Conservation (phyloP, 1,139 yeast species). For the Candida smagusa region DNA sequence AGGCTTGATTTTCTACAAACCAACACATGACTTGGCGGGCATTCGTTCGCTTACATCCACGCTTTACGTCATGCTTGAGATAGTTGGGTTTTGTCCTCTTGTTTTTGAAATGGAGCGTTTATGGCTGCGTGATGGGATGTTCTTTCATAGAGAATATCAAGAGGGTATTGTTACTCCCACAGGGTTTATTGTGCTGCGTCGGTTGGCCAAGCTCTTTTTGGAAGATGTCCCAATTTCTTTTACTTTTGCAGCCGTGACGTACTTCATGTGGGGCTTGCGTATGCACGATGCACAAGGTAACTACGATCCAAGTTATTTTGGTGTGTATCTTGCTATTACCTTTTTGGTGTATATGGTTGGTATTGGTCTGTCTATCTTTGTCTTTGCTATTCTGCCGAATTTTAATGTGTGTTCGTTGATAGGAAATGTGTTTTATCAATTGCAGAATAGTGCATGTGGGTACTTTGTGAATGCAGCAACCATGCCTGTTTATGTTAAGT, state of each 20-base stretch:
- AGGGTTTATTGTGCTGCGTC: constrained; percentile 20
- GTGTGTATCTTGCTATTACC: constrained; percentile 16
- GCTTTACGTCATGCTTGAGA: constrained; percentile 20
- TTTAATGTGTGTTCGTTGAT: constrained; percentile 17
- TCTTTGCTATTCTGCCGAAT: constrained; percentile 18
- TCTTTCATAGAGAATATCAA: constrained; percentile 20
- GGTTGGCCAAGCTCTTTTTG: constrained; percentile 19
- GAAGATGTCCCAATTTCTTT: constrained; percentile 22
- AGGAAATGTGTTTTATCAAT: constrained; percentile 20
- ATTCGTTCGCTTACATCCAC: constrained; percentile 19
- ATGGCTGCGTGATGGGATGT: constrained; percentile 21
- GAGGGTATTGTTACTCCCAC: constrained; percentile 19
- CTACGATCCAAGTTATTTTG: constrained; percentile 16
- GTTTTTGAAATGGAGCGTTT: constrained; percentile 21
- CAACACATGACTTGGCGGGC: constrained; percentile 17
- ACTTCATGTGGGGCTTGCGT: constrained; percentile 25
- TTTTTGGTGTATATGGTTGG: constrained; percentile 18
- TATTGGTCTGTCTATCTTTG: constrained; percentile 20
- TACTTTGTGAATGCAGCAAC: constrained; percentile 23
- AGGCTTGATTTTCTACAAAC: constrained; percentile 24
- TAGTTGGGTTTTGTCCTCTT: constrained; percentile 24
- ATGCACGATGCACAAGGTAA: constrained; percentile 17
- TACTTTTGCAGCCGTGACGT: constrained; percentile 18
- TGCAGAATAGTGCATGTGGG: constrained; percentile 26
- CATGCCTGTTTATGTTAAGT: constrained; percentile 25